phyloP scores from a whole-genome alignment of 2,329 filamentous ascomycete species.

The Fusarium anguioides region DNA sequence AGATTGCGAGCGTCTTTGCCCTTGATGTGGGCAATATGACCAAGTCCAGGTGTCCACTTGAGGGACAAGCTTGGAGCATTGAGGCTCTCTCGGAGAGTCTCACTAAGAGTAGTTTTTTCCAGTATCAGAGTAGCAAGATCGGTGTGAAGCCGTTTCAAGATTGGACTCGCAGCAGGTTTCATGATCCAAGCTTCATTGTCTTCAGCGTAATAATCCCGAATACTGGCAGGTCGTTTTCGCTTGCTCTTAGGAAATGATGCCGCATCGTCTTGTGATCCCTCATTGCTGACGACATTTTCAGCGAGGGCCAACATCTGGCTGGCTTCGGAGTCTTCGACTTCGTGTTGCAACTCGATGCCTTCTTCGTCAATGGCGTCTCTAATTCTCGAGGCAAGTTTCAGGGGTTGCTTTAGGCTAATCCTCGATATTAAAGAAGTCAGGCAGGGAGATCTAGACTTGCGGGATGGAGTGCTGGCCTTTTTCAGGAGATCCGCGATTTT shows the following conservation, averaged over 20 bases:
- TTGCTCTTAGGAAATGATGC: constrained; percentile 66
- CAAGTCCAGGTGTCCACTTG: constrained; percentile 86
- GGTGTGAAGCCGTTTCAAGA: constrained; percentile 74
- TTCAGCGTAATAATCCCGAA: constrained; percentile 69
- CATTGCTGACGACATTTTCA: constrained; percentile 74
- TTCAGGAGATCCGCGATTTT: constrained; percentile 67
- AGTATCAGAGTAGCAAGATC: constrained; percentile 69
- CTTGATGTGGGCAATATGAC: constrained; percentile 91
- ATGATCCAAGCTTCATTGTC: constrained; percentile 73
- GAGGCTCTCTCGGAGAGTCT: constrained; percentile 70
- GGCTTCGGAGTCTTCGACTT: constrained; percentile 77
- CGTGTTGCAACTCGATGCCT: constrained; percentile 82
- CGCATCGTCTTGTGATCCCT: constrained; percentile 69
- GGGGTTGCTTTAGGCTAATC: constrained; percentile 74
- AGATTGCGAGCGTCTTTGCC: constrained; percentile 73
- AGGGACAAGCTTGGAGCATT: constrained; percentile 75
- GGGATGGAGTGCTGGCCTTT: constrained; percentile 28
- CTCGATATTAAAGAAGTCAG: constrained; percentile 62
- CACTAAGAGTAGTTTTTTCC: constrained; percentile 70
- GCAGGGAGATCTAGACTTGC: constrained; percentile 46
- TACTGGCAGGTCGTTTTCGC: constrained; percentile 58
- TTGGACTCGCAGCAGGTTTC: constrained; percentile 74
- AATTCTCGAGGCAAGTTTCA: constrained; percentile 77
- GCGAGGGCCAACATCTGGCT: constrained; percentile 78
- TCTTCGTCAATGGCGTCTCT: constrained; percentile 89